Evolutionary conservation across 1,139 yeast genomes (phyloP), one percentile per base, ranked within the genome.

Genomic region (Hyphopichia burtonii): DNA sequence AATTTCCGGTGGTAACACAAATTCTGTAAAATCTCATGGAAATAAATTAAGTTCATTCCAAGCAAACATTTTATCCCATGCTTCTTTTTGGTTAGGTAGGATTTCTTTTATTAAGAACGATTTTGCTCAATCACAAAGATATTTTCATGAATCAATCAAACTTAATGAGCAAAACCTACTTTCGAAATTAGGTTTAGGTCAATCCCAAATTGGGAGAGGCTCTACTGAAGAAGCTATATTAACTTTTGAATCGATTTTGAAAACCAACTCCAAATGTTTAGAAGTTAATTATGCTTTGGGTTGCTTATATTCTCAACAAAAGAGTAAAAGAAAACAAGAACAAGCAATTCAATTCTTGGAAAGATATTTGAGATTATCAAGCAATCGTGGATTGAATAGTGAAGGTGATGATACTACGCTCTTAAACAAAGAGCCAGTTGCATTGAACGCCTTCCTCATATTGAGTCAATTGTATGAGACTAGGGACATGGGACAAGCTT

Each of bases 71-170:
- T 67, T 78, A 37, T 83, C 95, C n/a, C 95, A 87, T 51, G 86
- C 93, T 17, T 71, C 84, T 25, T 86, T 86, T 50, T 90, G 97
- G 96, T 72, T 83, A 50, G 98, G 89, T 12, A 78, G 97, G 58
- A 83, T 87, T 15, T 72, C 79, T 42, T 90, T 84, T 54, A 73
- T 73, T 18, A 62, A 73, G 28, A 66, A 71, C 4, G 85, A 89
- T 53, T 81, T 73, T 52, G 77, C 80, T 11, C 78, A 78, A 47
- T 85, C 98, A 0, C 86, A 89, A 53, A 77, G 78, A 45, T 71
- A 76, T 54, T 91, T 88, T 62, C 83, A 84, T 55, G 89, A 79
- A 51, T 79, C 94, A n/a, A 71, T 80, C 38, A 82, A 79, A 51
- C 65, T 72, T 37, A 80, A 83, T 54, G 87, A 82, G 37, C 68